Percentiles rank a stretch among this genome's conserved stretches.
Evolutionary conservation across 768 basidiomycete species (phyloP).

Genomic region (Mrakia hoshinonis): DNA sequence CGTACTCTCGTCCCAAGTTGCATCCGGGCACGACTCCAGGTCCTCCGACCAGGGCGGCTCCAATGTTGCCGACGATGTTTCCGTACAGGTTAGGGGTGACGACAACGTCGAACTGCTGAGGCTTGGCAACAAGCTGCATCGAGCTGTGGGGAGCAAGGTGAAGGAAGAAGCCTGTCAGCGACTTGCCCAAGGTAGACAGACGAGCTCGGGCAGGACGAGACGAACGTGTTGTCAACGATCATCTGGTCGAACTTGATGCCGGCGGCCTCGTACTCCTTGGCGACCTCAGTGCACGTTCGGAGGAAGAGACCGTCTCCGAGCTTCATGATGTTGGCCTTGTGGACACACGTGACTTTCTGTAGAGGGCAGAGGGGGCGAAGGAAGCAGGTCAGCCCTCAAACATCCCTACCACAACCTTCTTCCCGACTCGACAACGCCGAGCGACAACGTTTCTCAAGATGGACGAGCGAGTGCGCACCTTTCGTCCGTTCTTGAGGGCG

Average conservation of each 20-base stretch:
- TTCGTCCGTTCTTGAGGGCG: constrained; percentile 94
- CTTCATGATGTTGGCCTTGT: constrained; percentile 99
- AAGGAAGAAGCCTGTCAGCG: constrained; percentile 11
- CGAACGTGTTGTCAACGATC: constrained; percentile 97
- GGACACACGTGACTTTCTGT: constrained; percentile 98
- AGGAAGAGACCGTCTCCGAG: constrained; percentile 98
- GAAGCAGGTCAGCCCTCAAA: constrained; percentile 5
- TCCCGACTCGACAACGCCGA: background rate
- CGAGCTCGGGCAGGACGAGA: background rate
- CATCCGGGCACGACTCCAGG: constrained; percentile 97
- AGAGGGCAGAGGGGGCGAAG: background rate
- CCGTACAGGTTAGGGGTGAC: constrained; percentile 95
- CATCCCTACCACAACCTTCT: background rate
- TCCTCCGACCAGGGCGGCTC: constrained; percentile 94
- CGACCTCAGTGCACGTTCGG: constrained; percentile 91
- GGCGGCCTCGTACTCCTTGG: constrained; percentile 87
- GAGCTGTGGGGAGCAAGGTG: constrained; percentile 50
- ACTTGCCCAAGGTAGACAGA: background rate
- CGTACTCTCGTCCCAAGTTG: constrained; percentile 95
- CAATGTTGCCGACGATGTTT: constrained; percentile 95
- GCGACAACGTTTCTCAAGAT: background rate
- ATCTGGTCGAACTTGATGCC: constrained; percentile 93
- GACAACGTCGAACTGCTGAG: constrained; percentile 97
- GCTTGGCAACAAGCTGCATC: constrained; percentile 97
- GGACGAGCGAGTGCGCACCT: constrained; percentile 49